These are phyloP conservation scores for Nakaseomyces nivariensis DNA, from an alignment of 1,139 yeast genomes.

Conservation along the genomic window DNA sequence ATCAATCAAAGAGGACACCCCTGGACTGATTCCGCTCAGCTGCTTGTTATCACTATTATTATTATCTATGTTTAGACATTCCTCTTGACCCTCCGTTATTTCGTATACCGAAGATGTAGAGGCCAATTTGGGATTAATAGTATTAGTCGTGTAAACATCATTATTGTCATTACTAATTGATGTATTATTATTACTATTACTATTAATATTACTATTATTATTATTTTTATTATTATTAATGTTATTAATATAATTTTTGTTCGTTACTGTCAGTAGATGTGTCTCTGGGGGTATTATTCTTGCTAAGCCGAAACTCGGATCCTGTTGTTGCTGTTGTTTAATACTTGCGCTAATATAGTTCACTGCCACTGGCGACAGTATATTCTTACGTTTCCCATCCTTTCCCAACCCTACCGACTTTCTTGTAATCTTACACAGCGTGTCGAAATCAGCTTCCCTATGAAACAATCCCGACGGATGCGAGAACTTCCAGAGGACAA, in stretches of 20 bases:
- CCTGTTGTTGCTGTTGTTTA: background rate
- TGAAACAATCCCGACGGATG: conserved; percentile 72
- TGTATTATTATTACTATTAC: too few relatives aligned
- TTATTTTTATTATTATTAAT: too few relatives aligned
- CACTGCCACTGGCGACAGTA: conserved; percentile 22
- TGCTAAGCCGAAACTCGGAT: background rate
- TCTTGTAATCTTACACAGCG: conserved; percentile 24
- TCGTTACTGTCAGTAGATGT: too few relatives aligned
- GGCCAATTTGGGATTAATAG: too few relatives aligned
- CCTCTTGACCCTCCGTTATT: too few relatives aligned
- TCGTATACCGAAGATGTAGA: too few relatives aligned
- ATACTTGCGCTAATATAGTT: conserved; percentile 12
- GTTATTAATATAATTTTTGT: too few relatives aligned
- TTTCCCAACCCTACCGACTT: conserved; percentile 26
- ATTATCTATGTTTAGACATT: too few relatives aligned
- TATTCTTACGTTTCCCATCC: conserved; percentile 27
- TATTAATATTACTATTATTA: too few relatives aligned
- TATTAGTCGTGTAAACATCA: too few relatives aligned
- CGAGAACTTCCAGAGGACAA: conserved; percentile 70
- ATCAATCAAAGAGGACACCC: background rate
- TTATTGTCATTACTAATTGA: too few relatives aligned
- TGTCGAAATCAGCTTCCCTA: conserved; percentile 56
- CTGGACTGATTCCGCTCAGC: background rate
- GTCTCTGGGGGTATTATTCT: background rate
- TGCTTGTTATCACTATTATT: too few relatives aligned